Percentiles rank a stretch among this genome's conserved stretches.
phyloP scores from a whole-genome alignment of 2,329 filamentous ascomycete genomes.

The Aureobasidium sp. region DNA sequence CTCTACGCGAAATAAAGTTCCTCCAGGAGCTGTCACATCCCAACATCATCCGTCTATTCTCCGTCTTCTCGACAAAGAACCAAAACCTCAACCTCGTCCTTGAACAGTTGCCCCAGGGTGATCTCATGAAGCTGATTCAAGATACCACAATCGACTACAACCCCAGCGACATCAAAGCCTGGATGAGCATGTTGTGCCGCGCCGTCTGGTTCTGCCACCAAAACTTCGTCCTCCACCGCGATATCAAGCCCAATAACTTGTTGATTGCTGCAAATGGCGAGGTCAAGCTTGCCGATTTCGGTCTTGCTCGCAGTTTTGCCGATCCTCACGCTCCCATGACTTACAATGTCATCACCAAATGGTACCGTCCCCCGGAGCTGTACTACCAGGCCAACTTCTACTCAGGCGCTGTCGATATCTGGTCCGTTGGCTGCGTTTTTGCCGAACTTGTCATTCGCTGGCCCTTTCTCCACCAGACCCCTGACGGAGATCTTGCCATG shows the following conservation, averaged over 20 bases:
- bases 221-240: slow-evolving; percentile 86
- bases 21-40: slow-evolving; percentile 89
- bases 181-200: slow-evolving; percentile 95
- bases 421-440: slow-evolving; percentile 88
- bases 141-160: slow-evolving; percentile 76
- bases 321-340: slow-evolving; percentile 86
- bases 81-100: slow-evolving; percentile 95
- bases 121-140: slow-evolving; percentile 89
- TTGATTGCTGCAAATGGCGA: slow-evolving; percentile 88
- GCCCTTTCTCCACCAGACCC: slow-evolving; percentile 63
- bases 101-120: slow-evolving; percentile 86
- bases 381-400: slow-evolving; percentile 88
- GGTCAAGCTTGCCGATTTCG: slow-evolving; percentile 95
- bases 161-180: slow-evolving; percentile 86
- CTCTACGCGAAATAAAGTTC: slow-evolving; percentile 90
- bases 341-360: slow-evolving; percentile 87
- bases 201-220: slow-evolving; percentile 96
- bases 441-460: slow-evolving; percentile 78
- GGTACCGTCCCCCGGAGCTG: slow-evolving; percentile 92
- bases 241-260: slow-evolving; percentile 99
- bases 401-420: slow-evolving; percentile 82
- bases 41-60: slow-evolving; percentile 87
- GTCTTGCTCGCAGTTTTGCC: slow-evolving; percentile 79
- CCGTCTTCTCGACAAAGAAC: slow-evolving; percentile 91
- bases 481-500: slow-evolving; percentile 78